These are phyloP conservation scores for Incumbomyces delicatus DNA, from an alignment of 2,329 filamentous ascomycete genomes.

Conservation along the genomic window DNA sequence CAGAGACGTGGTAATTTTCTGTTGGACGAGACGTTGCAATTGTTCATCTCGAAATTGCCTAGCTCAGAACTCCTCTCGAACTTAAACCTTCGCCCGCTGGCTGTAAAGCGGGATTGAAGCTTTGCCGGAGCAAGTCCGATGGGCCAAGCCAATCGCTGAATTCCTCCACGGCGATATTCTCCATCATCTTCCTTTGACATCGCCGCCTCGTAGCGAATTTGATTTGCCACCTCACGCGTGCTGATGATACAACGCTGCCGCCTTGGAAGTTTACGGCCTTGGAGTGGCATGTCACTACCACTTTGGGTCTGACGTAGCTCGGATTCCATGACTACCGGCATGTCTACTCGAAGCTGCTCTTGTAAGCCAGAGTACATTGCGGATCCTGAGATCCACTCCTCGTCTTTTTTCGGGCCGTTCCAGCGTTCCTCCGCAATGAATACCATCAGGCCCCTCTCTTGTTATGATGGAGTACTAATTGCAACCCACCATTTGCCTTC, in stretches of 20 bases:
- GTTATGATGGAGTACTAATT: neutral
- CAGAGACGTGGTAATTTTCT: constrained; percentile 1
- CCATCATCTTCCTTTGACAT: no score
- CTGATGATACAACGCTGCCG: no score
- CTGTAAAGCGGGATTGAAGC: no score
- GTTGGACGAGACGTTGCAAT: neutral
- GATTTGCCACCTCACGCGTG: neutral
- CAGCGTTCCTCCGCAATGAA: neutral
- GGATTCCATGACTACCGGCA: no score
- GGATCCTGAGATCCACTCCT: neutral
- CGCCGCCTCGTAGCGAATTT: no score
- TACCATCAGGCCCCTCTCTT: neutral
- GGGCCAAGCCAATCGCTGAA: no score
- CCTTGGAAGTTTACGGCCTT: neutral
- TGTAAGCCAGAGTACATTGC: neutral
- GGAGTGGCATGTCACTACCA: neutral
- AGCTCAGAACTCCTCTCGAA: no score
- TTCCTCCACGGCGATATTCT: no score
- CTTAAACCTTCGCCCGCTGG: no score
- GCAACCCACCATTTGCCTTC: no score
- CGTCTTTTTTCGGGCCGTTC: constrained; percentile 3
- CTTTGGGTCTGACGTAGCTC: constrained; percentile 1
- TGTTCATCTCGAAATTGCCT: neutral
- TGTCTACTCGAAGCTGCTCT: neutral
- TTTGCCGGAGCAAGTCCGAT: no score